Conservation (phyloP, 208 protist genomes). For the Acanthamoeba triangularis region DNA sequence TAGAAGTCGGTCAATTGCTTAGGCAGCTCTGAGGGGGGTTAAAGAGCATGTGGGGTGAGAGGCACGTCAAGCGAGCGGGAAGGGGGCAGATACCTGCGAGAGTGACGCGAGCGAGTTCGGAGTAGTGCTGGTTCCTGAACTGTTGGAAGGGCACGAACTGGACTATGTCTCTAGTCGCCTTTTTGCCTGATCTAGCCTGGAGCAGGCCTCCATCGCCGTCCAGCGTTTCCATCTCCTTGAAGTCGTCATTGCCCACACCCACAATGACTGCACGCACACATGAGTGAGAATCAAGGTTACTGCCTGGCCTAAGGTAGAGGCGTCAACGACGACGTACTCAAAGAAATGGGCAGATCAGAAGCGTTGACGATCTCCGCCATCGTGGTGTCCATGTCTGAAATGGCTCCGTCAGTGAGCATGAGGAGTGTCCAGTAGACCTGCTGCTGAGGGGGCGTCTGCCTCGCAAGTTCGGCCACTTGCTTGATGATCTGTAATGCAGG, state of each 20-base stretch:
- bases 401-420: constrained; percentile 40
- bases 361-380: not conserved
- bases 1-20: not conserved
- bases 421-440: constrained; percentile 31
- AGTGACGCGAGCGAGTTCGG: constrained; percentile 70
- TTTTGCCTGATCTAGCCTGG: not conserved
- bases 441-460: constrained; percentile 14
- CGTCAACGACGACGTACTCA: constrained; percentile 50
- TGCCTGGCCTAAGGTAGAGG: too few relatives aligned
- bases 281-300: too few relatives aligned
- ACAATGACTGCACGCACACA: constrained; percentile 62
- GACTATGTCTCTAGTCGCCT: constrained; percentile 87
- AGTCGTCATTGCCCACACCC: constrained; percentile 47
- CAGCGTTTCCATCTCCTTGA: constrained; percentile 73
- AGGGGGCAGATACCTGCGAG: not conserved
- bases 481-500: constrained; percentile 61
- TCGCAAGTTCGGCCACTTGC: constrained; percentile 76
- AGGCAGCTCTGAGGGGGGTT: not conserved
- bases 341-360: constrained; percentile 11
- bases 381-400: constrained; percentile 44
- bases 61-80: too few relatives aligned
- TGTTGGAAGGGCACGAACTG: constrained; percentile 92
- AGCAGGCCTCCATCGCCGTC: constrained; percentile 37
- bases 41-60: not conserved
- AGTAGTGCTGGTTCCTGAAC: constrained; percentile 82